Evolutionary conservation across 108 stramenopile genomes (phyloP).

Genomic region (Nitzschia sp.): DNA sequence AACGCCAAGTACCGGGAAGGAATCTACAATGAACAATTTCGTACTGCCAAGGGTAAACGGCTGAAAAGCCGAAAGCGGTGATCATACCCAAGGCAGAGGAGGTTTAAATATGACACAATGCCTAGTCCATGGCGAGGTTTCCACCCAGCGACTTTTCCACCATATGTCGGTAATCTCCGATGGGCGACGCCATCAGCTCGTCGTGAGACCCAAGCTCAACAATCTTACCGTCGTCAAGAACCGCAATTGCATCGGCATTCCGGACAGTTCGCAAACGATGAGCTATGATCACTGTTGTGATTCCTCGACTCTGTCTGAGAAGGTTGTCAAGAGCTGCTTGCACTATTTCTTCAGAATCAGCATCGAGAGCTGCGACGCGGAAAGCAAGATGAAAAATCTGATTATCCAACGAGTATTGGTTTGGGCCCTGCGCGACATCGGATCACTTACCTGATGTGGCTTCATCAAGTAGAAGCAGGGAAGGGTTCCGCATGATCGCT

Average conservation of each 20-base stretch:
- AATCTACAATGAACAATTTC: conserved; percentile 10
- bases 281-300: conserved; percentile 80
- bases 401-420: neutral
- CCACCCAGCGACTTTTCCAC: conserved; percentile 42
- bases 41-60: neutral
- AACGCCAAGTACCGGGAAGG: conserved; percentile 34
- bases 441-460: conserved; percentile 55
- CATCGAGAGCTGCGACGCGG: conserved; percentile 44
- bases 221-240: conserved; percentile 69
- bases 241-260: conserved; percentile 81
- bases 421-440: too few species aligned
- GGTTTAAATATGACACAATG: neutral
- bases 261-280: conserved; percentile 88
- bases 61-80: neutral
- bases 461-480: conserved; percentile 87
- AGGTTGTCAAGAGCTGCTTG: conserved; percentile 82
- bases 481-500: conserved; percentile 81
- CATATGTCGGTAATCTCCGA: conserved; percentile 39
- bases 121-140: conserved; percentile 18
- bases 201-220: conserved; percentile 85
- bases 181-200: conserved; percentile 49
- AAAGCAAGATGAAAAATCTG: neutral
- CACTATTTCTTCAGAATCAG: conserved; percentile 78
- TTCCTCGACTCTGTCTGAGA: conserved; percentile 31
- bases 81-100: neutral